phyloP scores from a whole-genome alignment of 805 yeast genomes.

The Schwanniomyces sp. region DNA sequence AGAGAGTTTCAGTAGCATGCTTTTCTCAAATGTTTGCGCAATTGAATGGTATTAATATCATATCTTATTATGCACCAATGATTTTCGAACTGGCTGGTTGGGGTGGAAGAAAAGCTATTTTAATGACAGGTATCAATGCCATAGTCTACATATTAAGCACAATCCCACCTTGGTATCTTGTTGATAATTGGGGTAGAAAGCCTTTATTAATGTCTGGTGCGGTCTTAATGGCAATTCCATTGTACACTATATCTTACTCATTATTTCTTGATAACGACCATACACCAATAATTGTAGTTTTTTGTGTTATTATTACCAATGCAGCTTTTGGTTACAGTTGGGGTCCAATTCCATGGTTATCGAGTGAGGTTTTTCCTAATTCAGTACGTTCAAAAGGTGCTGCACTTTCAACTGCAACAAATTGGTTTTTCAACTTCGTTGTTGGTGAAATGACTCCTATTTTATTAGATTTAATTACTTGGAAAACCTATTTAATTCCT shows the following conservation, averaged over 20 bases:
- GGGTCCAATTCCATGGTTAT: conserved; percentile 96
- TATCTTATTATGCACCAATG: conserved; percentile 89
- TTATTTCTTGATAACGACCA: conserved; percentile 30
- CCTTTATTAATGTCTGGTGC: conserved; percentile 83
- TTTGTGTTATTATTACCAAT: conserved; percentile 75
- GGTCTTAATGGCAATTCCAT: conserved; percentile 70
- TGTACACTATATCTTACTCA: conserved; percentile 62
- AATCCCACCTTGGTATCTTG: conserved; percentile 87
- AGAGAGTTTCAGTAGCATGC: conserved; percentile 83
- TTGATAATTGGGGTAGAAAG: conserved; percentile 89
- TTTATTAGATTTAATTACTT: conserved; percentile 68
- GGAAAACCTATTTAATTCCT: conserved; percentile 82
- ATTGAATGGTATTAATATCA: conserved; percentile 88
- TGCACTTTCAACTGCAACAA: conserved; percentile 84
- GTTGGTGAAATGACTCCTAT: conserved; percentile 93
- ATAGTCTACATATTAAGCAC: conserved; percentile 52
- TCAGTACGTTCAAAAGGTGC: conserved; percentile 88
- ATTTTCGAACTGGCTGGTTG: conserved; percentile 96
- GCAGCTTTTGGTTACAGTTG: conserved; percentile 87
- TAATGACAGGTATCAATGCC: conserved; percentile 80
- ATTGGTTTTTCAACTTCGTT: conserved; percentile 89
- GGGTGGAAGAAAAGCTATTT: conserved; percentile 81
- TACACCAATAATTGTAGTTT: conserved; percentile 73
- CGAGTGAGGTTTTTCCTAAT: conserved; percentile 83
- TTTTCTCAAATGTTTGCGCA: conserved; percentile 92